Base-by-base conservation (phyloP, 208 protist species). In the Wallacemonas sp. region DNA sequence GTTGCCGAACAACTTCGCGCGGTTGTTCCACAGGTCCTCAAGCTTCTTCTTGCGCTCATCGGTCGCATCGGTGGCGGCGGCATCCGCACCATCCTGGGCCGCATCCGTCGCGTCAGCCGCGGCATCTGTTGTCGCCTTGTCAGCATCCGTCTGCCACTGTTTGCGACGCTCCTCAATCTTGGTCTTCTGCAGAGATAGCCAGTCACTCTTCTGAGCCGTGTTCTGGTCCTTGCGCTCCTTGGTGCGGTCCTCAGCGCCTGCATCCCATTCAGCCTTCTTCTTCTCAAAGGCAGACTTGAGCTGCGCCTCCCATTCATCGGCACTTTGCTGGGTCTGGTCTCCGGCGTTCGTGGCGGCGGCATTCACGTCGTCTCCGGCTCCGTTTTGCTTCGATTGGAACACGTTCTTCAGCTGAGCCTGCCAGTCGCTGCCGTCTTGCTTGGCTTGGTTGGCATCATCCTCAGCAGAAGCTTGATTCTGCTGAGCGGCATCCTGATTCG, bases 21-120 rank as follows among this genome's bases (percentile, higher is more conserved):
- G 41, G 22, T 62, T 62, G 56, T 62, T 62, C 34, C 56, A 49
- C 19, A 49, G 34, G 38, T 58, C 51, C 31, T 58, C 51, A 14
- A 58, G 24, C 51, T 58, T 9, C 51, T 58, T 58, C 28, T 33
- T 58, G 26, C 51, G 51, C 2, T 54, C 46, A 6, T 24, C 46
- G 6, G 22, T 26, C 2, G 46, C 4, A 4, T 3, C 22, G 11
- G 27, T 54, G 21, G 46, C 46, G 17, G 36, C 5, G 24, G 46
- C 46, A 5, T 54, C 46, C 36, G 36, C 14, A 14, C 9, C 14
- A 17, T 4, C 46, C 11, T 54, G 26, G 21, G 34, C 30, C n/a
- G 51, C 51, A 12, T 58, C 51, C 4, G 51, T 4, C 11, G n/a
- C n/a, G 17, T 49, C 44, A 14, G 6, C 14, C 9, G 36, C 5